Conservation (phyloP, 2,329 filamentous ascomycete genomes). For the Xylariaceae sp. region DNA sequence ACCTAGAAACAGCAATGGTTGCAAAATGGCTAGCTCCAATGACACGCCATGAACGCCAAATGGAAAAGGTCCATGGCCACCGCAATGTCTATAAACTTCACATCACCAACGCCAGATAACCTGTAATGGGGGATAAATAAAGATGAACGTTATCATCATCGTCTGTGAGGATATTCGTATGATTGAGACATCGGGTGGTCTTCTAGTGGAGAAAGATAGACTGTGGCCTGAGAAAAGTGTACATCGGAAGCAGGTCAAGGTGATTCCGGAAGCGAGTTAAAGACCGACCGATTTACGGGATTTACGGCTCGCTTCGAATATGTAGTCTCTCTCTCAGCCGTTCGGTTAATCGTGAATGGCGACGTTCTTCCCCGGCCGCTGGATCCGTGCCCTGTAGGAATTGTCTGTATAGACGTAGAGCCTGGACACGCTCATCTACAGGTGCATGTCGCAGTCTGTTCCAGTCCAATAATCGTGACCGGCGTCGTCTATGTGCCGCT, state of each 20-base stretch:
- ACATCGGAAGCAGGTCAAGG: constrained; percentile 4
- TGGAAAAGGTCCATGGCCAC: constrained; percentile 5
- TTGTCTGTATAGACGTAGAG: constrained; percentile 45
- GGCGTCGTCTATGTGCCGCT: constrained; percentile 37
- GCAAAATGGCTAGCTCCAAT: constrained; percentile 1
- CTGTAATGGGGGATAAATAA: background rate
- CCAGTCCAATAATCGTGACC: constrained; percentile 51
- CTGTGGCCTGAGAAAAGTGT: background rate
- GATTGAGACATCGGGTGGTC: background rate
- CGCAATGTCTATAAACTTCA: background rate
- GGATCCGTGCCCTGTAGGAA: constrained; percentile 33
- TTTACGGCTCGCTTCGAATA: constrained; percentile 45
- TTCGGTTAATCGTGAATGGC: constrained; percentile 42
- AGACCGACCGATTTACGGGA: constrained; percentile 3
- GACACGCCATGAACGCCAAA: constrained; percentile 11
- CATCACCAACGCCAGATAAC: constrained; percentile 6
- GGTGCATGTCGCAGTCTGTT: constrained; percentile 53
- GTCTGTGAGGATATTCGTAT: constrained; percentile 1
- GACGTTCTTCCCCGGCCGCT: constrained; percentile 33
- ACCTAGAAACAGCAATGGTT: background rate
- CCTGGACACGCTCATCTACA: constrained; percentile 56
- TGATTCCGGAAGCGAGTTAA: background rate
- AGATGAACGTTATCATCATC: background rate
- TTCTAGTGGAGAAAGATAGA: background rate
- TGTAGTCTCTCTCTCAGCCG: constrained; percentile 50